Evolutionary conservation across 371 early-diverging fungal genomes (phyloP).

Genomic region (Lichtheimia hyalospora): DNA sequence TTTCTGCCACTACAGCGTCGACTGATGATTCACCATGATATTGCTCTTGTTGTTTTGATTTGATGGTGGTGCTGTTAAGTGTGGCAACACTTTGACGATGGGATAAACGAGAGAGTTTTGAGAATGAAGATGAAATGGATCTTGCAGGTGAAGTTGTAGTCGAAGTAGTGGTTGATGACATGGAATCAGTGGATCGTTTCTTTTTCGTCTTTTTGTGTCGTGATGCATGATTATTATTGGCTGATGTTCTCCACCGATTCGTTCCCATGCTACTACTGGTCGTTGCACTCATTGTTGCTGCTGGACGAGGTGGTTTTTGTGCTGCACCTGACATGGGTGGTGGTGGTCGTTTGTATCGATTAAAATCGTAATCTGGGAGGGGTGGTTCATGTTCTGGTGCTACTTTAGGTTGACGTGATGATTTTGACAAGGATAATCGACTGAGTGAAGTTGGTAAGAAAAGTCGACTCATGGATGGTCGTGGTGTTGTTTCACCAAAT

Average conservation of each 20-base stretch:
- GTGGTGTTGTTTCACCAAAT: constrained; percentile 4
- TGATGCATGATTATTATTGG: too few species aligned
- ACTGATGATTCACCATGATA: neutral
- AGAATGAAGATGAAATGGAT: constrained; percentile 3
- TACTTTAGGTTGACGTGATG: constrained; percentile 3
- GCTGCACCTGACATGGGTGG: neutral
- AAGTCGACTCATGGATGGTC: constrained; percentile 2
- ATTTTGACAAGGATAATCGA: constrained; percentile 9
- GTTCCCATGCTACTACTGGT: too few species aligned
- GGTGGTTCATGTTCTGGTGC: constrained; percentile 3
- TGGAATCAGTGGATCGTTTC: neutral
- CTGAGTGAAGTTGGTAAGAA: constrained; percentile 12
- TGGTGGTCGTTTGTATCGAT: neutral
- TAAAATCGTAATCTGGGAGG: neutral
- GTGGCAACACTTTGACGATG: neutral
- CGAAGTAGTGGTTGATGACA: neutral
- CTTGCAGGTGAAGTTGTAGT: neutral
- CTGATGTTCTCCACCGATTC: too few species aligned
- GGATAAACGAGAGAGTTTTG: constrained; percentile 2
- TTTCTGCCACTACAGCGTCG: constrained; percentile 22
- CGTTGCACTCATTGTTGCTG: too few species aligned
- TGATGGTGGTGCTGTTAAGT: neutral
- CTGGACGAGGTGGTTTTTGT: constrained; percentile 3
- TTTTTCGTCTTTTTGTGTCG: too few species aligned
- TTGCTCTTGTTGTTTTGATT: neutral